These are phyloP conservation scores for Suaeda aralocaspica DNA, from an alignment of 148 eudicot genomes.

Conservation along the genomic window DNA sequence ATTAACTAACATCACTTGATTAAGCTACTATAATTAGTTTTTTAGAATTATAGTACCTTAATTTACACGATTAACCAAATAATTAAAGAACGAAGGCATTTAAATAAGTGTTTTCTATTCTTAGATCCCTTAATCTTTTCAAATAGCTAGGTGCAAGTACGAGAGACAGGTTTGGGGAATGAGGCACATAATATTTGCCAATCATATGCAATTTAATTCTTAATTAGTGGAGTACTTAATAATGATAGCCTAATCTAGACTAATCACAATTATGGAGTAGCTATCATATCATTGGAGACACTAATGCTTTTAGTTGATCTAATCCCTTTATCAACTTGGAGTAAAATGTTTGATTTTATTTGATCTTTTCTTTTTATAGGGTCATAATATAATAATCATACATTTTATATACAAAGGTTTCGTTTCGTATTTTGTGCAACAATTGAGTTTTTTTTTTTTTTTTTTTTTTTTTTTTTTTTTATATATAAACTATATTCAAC, in stretches of 20 bases:
- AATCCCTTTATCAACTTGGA: neutral
- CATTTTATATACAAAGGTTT: too few species aligned
- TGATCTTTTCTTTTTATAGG: too few species aligned
- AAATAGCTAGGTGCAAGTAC: slow-evolving; percentile 5
- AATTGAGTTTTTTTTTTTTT: too few species aligned
- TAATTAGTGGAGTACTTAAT: too few species aligned
- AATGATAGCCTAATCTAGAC: neutral
- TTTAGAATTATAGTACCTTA: neutral
- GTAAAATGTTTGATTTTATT: neutral
- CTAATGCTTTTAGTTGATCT: neutral
- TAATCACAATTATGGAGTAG: neutral
- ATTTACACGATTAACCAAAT: neutral
- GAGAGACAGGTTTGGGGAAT: neutral
- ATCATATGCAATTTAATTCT: neutral
- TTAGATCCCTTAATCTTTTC: too few species aligned
- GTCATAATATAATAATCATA: too few species aligned
- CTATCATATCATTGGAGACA: neutral
- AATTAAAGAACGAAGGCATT: neutral
- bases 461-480: too few species aligned
- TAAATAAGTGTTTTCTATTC: neutral
- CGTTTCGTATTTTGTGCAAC: too few species aligned
- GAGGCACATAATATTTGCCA: neutral
- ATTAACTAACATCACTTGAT: slow-evolving; percentile 7
- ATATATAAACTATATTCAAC: too few species aligned
- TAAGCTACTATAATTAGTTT: neutral